These are phyloP conservation scores for Clarkia xantiana DNA, from an alignment of 345 rosid species.

Conservation along the genomic window DNA sequence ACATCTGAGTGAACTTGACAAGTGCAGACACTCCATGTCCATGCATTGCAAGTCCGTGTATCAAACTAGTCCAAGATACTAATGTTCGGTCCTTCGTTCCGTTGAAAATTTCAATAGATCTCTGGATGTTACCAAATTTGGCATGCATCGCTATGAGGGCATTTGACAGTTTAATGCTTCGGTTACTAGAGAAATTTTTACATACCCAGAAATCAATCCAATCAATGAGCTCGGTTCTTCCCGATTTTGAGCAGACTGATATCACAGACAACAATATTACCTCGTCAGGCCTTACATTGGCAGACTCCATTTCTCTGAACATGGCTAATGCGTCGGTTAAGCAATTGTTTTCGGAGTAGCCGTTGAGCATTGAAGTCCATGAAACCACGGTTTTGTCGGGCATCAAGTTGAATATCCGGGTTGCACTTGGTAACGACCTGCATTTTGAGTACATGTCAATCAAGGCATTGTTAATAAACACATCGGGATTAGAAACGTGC, in stretches of 20 bases:
- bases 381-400: conserved; percentile 20
- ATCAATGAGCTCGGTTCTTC: conserved; percentile 21
- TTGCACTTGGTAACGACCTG: conserved; percentile 11
- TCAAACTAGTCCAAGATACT: conserved; percentile 31
- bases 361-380: conserved; percentile 22
- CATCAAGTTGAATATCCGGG: conserved; percentile 12
- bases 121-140: conserved; percentile 28
- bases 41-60: conserved; percentile 29
- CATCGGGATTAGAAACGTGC: conserved; percentile 10
- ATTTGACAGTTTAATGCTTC: conserved; percentile 20
- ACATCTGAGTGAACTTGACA: conserved; percentile 23
- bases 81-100: conserved; percentile 21
- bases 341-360: conserved; percentile 12
- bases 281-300: conserved; percentile 20
- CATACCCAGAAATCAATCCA: conserved; percentile 19
- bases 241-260: conserved; percentile 24
- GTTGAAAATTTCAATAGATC: conserved; percentile 22
- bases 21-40: conserved; percentile 24
- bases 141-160: conserved; percentile 37
- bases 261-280: conserved; percentile 23
- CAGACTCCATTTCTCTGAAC: conserved; percentile 21
- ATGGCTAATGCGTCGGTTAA: conserved; percentile 23
- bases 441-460: conserved; percentile 21
- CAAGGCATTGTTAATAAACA: conserved; percentile 16
- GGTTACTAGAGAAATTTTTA: conserved; percentile 12